Conservation (phyloP, 345 rosid genomes). For the Salix koriyanagi region DNA sequence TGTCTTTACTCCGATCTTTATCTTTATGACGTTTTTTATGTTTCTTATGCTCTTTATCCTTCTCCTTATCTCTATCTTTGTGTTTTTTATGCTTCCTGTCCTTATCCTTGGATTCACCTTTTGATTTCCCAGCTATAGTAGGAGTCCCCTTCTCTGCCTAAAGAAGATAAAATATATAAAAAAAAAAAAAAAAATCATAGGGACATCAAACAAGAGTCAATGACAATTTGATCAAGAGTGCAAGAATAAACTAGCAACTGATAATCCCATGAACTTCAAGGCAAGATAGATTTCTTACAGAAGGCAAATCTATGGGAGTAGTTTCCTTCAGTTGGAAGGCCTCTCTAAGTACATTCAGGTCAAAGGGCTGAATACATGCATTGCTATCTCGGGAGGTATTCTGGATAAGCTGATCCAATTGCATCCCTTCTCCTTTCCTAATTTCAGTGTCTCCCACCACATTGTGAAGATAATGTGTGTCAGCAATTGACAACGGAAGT, state of each 20-base stretch:
- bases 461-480: conserved; percentile 33
- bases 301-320: conserved; percentile 19
- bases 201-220: not conserved
- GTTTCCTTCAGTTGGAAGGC: conserved; percentile 36
- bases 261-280: not conserved
- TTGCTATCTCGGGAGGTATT: conserved; percentile 17
- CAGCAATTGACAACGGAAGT: conserved; percentile 30
- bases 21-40: conserved; percentile 77
- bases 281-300: conserved; percentile 17
- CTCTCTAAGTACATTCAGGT: conserved; percentile 29
- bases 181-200: not conserved
- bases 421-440: conserved; percentile 41
- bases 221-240: not conserved
- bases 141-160: conserved; percentile 80
- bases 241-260: not conserved
- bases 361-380: conserved; percentile 25
- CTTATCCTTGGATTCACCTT: conserved; percentile 68
- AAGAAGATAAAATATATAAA: not conserved
- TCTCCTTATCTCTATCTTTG: conserved; percentile 79
- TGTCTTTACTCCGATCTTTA: conserved; percentile 73
- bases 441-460: conserved; percentile 39
- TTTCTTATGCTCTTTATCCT: conserved; percentile 88
- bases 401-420: conserved; percentile 32
- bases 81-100: conserved; percentile 90
- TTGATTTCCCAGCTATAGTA: conserved; percentile 66